These are phyloP conservation scores for Tylopilus orsonianus DNA, from an alignment of 1,284 basidiomycete species.

Conservation along the genomic window DNA sequence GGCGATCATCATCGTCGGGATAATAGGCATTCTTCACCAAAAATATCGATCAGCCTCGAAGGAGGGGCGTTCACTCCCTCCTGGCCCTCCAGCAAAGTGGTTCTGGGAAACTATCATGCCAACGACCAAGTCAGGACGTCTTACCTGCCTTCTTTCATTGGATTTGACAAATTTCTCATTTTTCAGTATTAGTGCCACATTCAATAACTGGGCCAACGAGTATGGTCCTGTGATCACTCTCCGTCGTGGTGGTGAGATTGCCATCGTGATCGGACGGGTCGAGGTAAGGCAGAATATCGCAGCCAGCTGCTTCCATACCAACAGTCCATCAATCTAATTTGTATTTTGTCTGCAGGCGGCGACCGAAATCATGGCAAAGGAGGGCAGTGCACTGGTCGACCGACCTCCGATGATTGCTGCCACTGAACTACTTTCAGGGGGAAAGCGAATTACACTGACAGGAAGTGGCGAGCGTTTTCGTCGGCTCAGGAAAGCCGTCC, in stretches of 20 bases:
- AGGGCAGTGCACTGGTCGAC: conserved; percentile 35
- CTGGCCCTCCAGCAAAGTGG: conserved; percentile 25
- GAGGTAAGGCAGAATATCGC: conserved; percentile 24
- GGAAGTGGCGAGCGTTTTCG: conserved; percentile 31
- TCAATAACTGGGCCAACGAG: conserved; percentile 28
- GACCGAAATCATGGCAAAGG: conserved; percentile 40
- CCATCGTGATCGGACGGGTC: conserved; percentile 33
- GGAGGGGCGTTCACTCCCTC: conserved; percentile 22
- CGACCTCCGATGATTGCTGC: conserved; percentile 35
- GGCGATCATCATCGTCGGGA: not conserved
- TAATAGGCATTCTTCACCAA: not conserved
- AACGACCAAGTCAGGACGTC: conserved; percentile 17
- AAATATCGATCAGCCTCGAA: conserved; percentile 3
- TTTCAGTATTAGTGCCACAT: conserved; percentile 19
- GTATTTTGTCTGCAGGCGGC: conserved; percentile 25
- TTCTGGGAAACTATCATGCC: conserved; percentile 25
- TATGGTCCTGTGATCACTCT: conserved; percentile 39
- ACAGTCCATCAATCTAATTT: not conserved
- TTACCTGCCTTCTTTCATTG: too few species aligned
- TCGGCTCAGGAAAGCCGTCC: conserved; percentile 36
- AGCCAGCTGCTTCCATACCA: not conserved
- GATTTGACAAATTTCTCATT: not conserved
- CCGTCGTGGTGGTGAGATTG: conserved; percentile 26
- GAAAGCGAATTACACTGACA: conserved; percentile 27
- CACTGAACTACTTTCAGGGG: conserved; percentile 31